Evolutionary conservation across 306 rosid species (phyloP), one percentile per base, ranked within the genome.

Genomic region (Acacia acuminata): DNA sequence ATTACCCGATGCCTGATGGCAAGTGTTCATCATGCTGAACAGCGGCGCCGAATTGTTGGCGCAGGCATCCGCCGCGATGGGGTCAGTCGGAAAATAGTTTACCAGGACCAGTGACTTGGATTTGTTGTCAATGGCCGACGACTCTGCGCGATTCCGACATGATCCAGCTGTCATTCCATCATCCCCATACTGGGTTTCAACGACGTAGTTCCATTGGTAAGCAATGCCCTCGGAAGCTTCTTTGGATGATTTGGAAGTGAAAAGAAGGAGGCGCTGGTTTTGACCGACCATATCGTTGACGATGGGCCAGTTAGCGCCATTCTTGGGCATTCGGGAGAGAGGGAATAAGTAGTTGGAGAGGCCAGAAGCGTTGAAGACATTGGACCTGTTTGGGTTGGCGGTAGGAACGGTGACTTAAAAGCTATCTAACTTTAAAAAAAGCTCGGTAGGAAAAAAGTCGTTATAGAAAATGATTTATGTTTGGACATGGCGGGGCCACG

Each of bases 131-230:
- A 91, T 48, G 4, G 92, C 77, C 19, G 86, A 81, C 4, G 93
- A 91, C 67, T 91, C 96, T 10, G 55, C 80, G 27, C 96, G 90
- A 69, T 85, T 85, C 19, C 88, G 88, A 84, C 93, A 90, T 16
- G 89, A 83, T 38, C 87, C 86, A 24, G 84, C 61, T 30, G 47
- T 47, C 92, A 88, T 88, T 63, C 96, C 96, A 4, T 53, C 86
- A 74, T 87, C 60, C 71, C 96, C 96, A 86, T 93, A 91, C 66
- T 89, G 90, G 79, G 56, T 91, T 89, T 91, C 95, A 0, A 91
- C 90, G 34, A 85, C 88, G 61, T 91, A 86, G 48, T 77, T 82
- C 95, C 95, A 91, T 78, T 71, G 79, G n/a, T 79, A 86, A 66
- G 95, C 95, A 17, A 89, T 88, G 27, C 93, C 91, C 20, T 91